phyloP scores from a whole-genome alignment of 116 monocot species.

The Trichopus zeylanicus region DNA sequence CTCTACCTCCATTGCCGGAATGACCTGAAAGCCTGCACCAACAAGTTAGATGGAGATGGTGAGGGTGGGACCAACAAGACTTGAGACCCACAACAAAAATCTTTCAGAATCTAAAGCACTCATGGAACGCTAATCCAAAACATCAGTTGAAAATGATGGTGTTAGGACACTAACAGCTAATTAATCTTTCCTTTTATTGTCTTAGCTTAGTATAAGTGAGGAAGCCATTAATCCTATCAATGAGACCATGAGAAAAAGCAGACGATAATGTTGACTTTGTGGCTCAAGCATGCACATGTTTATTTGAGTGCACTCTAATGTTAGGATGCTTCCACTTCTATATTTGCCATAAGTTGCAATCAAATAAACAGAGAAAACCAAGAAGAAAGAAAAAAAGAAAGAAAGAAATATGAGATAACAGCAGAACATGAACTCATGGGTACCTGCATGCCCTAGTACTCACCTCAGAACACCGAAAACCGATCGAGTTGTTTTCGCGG shows the following conservation, averaged over 20 bases:
- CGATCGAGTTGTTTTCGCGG: too few species aligned
- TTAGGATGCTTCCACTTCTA: not conserved
- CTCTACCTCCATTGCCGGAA: conserved; percentile 51
- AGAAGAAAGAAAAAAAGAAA: not conserved
- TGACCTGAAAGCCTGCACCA: conserved; percentile 14
- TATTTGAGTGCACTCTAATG: not conserved
- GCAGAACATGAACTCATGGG: not conserved
- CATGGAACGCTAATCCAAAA: not conserved
- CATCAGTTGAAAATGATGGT: too few species aligned
- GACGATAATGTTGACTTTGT: not conserved
- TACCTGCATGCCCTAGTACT: not conserved
- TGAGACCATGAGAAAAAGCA: not conserved
- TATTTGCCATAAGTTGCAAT: too few species aligned
- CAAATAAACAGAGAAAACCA: not conserved
- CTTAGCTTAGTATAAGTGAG: too few species aligned
- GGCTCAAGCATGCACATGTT: not conserved
- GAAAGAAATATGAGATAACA: not conserved
- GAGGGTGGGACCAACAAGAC: not conserved
- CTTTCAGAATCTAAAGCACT: too few species aligned
- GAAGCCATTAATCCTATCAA: too few species aligned
- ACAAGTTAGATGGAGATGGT: not conserved
- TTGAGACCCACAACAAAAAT: too few species aligned
- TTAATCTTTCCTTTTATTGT: not conserved
- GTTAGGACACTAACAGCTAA: too few species aligned
- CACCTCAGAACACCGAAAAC: not conserved